Base-by-base conservation (phyloP, 345 rosid species). In the Noccaea bulbosa region DNA sequence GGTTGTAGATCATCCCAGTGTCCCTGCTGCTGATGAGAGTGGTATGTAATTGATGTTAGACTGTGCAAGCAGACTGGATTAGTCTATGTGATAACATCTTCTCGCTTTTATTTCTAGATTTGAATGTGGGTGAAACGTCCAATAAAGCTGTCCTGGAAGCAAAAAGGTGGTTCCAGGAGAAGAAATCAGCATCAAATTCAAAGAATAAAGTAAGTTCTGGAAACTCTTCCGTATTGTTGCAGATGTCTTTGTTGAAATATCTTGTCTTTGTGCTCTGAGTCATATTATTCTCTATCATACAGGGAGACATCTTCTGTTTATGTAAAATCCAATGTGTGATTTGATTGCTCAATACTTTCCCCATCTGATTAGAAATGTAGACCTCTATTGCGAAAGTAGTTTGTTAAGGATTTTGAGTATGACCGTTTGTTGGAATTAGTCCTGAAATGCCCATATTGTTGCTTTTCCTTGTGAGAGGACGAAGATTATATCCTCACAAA, bases 91-190 rank as follows among this genome's bases (percentile, higher is more conserved):
- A 63, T 70, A 64, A 76, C 68, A 65, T 57, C 60, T 64, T 41
- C 33, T 56, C 3, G 8, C 6, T 65, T 77, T 72, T 55, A 10
- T 61, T 74, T 76, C 22, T 82, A 88, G 93, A 84, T 75, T 78
- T 64, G 34, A 81, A 70, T 70, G 68, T 49, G 62, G 83, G 83
- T 77, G 87, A 80, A 64, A 67, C 71, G 67, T 65, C 83, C 69
- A 75, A 49, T 71, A 56, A 79, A 72, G 88, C 88, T 79, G 82
- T 87, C 58, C 69, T 52, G 70, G 95, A 91, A 85, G 96, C 97
- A 46, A 89, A 81, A 67, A 89, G 81, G 65, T 91, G 96, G 96
- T 70, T 87, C 15, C 84, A 85, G 78, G 85, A 83, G 81, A 91
- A 91, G 84, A 93, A 85, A 81, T 80, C 62, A 7, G 86, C 84